phyloP scores from a whole-genome alignment of 352 stramenopile species.

The Globisporangium sylvaticum region DNA sequence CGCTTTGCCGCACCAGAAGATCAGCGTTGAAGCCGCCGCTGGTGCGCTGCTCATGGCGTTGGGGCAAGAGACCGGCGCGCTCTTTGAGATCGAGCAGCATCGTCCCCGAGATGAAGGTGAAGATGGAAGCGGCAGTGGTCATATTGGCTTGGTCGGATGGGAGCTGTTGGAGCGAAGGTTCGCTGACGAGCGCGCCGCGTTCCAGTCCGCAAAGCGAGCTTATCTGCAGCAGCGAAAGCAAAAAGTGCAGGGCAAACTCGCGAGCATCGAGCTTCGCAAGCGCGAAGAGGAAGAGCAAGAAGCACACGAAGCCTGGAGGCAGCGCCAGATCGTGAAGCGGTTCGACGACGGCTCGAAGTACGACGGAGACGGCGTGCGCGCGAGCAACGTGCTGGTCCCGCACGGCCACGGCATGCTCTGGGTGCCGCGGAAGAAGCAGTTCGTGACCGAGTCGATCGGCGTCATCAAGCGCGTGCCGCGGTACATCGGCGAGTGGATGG shows the following conservation, averaged over 20 bases:
- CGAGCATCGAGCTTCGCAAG: constrained; percentile 25
- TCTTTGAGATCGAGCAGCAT: constrained; percentile 47
- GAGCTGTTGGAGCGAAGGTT: constrained; percentile 36
- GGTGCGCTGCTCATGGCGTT: constrained; percentile 46
- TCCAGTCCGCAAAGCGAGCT: constrained; percentile 38
- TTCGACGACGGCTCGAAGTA: constrained; percentile 69
- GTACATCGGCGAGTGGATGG: constrained; percentile 49
- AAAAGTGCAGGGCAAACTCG: constrained; percentile 33
- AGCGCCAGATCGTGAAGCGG: constrained; percentile 54
- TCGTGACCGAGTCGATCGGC: constrained; percentile 18
- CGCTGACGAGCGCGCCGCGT: constrained; percentile 38
- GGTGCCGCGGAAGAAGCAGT: constrained; percentile 34
- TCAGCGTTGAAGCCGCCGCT: constrained; percentile 38
- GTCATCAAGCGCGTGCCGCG: constrained; percentile 45
- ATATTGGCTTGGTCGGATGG: constrained; percentile 17
- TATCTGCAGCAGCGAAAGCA: constrained; percentile 39
- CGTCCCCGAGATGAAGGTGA: constrained; percentile 2
- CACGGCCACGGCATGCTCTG: constrained; percentile 59
- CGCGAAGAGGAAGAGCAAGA: constrained; percentile 28
- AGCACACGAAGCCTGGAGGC: constrained; percentile 33
- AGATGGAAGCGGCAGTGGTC: not conserved
- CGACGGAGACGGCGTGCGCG: constrained; percentile 47
- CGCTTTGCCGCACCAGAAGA: constrained; percentile 3
- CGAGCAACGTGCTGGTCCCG: constrained; percentile 38
- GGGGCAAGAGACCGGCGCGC: constrained; percentile 35